Conservation (phyloP, 768 basidiomycete species). For the Coprinopsis strossmayeri region DNA sequence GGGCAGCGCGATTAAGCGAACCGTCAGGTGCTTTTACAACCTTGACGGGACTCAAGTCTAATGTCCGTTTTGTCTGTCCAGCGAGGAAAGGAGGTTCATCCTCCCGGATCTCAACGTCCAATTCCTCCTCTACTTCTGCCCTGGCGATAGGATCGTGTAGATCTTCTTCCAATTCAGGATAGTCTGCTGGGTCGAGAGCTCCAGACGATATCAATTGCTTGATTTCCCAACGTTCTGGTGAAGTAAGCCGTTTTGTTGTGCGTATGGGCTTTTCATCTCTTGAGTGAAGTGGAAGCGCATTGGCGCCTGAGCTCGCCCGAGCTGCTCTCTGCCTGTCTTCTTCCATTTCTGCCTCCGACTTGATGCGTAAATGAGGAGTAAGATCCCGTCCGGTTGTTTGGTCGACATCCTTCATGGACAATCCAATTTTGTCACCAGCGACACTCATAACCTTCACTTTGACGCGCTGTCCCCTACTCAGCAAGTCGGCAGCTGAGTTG, state of each 20-base stretch:
- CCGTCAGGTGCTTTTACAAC: slow-evolving; percentile 99
- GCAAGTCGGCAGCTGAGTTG: slow-evolving; percentile 80
- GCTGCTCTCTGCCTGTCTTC: slow-evolving; percentile 64
- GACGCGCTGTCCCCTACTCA: slow-evolving; percentile 77
- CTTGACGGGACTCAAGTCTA: slow-evolving; percentile 95
- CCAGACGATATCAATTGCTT: slow-evolving; percentile 98
- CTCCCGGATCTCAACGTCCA: slow-evolving; percentile 96
- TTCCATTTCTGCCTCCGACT: slow-evolving; percentile 89
- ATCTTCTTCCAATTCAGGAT: slow-evolving; percentile 89
- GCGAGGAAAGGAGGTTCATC: slow-evolving; percentile 95
- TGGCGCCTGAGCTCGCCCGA: slow-evolving; percentile 73
- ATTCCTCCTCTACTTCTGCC: slow-evolving; percentile 89
- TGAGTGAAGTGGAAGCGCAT: slow-evolving; percentile 72
- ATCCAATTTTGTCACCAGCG: slow-evolving; percentile 69
- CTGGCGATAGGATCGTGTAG: slow-evolving; percentile 68
- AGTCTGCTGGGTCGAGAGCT: slow-evolving; percentile 85
- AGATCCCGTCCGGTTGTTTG: slow-evolving; percentile 86
- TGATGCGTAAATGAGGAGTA: slow-evolving; percentile 91
- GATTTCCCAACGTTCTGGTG: slow-evolving; percentile 98
- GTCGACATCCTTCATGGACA: slow-evolving; percentile 99
- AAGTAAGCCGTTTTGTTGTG: slow-evolving; percentile 86
- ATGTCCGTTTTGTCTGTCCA: slow-evolving; percentile 92
- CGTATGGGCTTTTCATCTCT: slow-evolving; percentile 51
- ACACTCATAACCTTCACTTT: slow-evolving; percentile 97
- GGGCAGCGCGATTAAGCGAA: slow-evolving; percentile 89